These are phyloP conservation scores for Zygoascus sp. DNA, from an alignment of 1,139 yeast genomes.

Conservation along the genomic window DNA sequence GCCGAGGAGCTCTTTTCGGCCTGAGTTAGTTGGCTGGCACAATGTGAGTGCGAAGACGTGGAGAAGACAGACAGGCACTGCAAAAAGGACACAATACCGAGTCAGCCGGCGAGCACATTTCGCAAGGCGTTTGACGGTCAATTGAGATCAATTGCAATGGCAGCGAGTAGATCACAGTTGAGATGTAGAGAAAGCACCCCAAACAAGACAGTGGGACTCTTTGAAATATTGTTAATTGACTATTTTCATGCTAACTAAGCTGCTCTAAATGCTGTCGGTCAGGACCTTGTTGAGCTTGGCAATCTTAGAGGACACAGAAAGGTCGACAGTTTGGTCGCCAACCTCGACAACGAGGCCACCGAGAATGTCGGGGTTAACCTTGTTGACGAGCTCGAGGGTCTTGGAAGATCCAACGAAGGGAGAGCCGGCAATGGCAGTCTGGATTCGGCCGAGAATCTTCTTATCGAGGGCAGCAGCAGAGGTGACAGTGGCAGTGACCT, in stretches of 20 bases:
- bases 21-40: no score
- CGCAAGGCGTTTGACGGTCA: no score
- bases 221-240: background rate
- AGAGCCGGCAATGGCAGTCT: slow-evolving; percentile 72
- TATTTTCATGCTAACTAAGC: slow-evolving; percentile 12
- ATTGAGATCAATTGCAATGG: no score
- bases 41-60: no score
- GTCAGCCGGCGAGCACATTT: no score
- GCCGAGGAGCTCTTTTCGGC: no score
- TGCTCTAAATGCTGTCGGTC: slow-evolving; percentile 65
- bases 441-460: slow-evolving; percentile 73
- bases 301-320: slow-evolving; percentile 80
- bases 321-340: slow-evolving; percentile 95
- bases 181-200: no score
- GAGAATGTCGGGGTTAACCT: slow-evolving; percentile 81
- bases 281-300: slow-evolving; percentile 85
- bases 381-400: slow-evolving; percentile 77
- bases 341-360: slow-evolving; percentile 97
- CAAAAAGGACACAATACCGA: no score
- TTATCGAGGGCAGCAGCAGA: slow-evolving; percentile 81
- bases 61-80: no score
- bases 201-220: no score
- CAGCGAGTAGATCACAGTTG: no score
- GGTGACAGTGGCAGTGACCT: slow-evolving; percentile 90
- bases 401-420: slow-evolving; percentile 80